Base-by-base conservation (phyloP, 306 rosid genomes). In the Luffa aegyptiaca region DNA sequence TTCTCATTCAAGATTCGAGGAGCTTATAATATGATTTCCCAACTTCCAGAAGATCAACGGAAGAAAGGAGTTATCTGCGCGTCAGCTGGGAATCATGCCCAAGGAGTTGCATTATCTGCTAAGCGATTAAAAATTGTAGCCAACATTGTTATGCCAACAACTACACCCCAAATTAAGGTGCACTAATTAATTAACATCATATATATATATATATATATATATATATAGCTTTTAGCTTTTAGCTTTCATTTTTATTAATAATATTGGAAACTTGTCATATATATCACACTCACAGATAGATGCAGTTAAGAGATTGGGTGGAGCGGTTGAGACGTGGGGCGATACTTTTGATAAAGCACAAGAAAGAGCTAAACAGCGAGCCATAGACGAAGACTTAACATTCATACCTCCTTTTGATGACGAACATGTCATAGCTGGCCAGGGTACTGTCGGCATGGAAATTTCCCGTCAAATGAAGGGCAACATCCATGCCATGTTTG, bases 21-120 rank as follows among this genome's bases (percentile, higher is more conserved):
- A 70, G 99, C 99, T 72, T 93, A 95, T 81, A 95, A 95, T 80
- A 93, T 91, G 97, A 95, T 93, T 95, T 97, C 89, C 37, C 91
- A 91, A 80, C 90, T 95, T 77, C 33, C 93, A 0, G 55, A 48
- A 61, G 92, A 95, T 18, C 81, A 84, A 78, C 82, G 91, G 86
- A 86, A 86, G 18, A 87, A 74, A 49, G 97, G 99, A 81, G 92
- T 92, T 59, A 91, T 95, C 46, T 95, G 99, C 81, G 93, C 99
- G 11, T 95, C 97, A 7, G 97, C 99, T 37, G 99, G 99, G 80
- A 95, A 95, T 81, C 99, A 95, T 83, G 99, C 99, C 10, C 99
- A 95, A 76, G 99, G 99, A 59, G 97, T 93, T 83, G 99, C 99
- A 48, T 87, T 91, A 76, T 70, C 99, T 80, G 93, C 96, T 56